phyloP scores from a whole-genome alignment of 2,329 filamentous ascomycete species.

The Elsinoe batatas region DNA sequence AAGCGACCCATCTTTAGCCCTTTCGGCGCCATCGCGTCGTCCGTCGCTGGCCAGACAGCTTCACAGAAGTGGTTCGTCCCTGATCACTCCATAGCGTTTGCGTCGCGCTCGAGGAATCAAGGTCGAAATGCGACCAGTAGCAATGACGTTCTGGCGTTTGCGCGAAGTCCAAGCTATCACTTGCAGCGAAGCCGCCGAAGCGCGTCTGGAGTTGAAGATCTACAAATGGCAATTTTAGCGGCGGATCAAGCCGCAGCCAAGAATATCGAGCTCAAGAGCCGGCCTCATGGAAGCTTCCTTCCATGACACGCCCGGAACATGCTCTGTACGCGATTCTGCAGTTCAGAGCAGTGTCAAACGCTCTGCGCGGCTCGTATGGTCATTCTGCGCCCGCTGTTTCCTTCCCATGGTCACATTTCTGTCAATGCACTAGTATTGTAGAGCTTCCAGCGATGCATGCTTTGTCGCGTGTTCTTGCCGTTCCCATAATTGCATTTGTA shows the following conservation, averaged over 20 bases:
- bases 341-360: too few species aligned
- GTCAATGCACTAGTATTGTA: too few species aligned
- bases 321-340: background rate
- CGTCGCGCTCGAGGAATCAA: too few species aligned
- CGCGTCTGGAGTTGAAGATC: constrained; percentile 2
- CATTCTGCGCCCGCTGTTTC: too few species aligned
- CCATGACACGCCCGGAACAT: background rate
- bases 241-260: background rate
- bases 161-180: constrained; percentile 3
- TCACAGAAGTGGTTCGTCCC: too few species aligned
- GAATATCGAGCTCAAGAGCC: background rate
- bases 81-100: too few species aligned
- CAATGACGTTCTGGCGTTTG: background rate
- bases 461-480: too few species aligned
- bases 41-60: background rate
- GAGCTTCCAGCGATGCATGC: too few species aligned
- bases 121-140: too few species aligned
- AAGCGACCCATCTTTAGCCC: constrained; percentile 34
- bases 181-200: background rate
- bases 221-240: background rate
- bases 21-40: constrained; percentile 19
- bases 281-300: background rate
- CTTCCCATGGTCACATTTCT: too few species aligned
- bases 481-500: too few species aligned
- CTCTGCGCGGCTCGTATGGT: too few species aligned